A percentile compares a stretch with the other conserved stretches of the same genome.
phyloP scores from a whole-genome alignment of 2,329 filamentous ascomycete genomes.

The Colletotrichum cereale region DNA sequence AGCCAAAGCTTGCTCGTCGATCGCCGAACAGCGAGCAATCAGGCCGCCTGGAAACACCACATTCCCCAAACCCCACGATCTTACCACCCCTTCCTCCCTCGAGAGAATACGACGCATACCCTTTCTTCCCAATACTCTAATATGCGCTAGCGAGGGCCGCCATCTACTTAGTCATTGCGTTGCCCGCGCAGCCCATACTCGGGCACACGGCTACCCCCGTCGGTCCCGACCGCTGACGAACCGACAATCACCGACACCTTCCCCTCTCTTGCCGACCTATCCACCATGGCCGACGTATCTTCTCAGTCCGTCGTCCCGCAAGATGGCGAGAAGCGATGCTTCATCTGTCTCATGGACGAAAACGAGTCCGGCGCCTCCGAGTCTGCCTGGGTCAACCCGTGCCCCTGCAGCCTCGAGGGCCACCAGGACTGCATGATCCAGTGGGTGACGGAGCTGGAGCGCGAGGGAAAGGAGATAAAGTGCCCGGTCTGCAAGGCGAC shows the following conservation, averaged over 20 bases:
- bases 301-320: not conserved
- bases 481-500: constrained; percentile 92
- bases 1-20: constrained; percentile 9
- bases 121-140: not conserved
- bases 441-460: constrained; percentile 93
- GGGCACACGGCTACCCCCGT: not conserved
- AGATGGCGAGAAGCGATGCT: constrained; percentile 60
- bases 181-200: not conserved
- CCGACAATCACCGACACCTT: not conserved
- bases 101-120: not conserved
- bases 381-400: constrained; percentile 84
- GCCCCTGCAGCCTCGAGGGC: constrained; percentile 89
- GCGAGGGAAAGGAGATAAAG: constrained; percentile 72
- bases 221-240: constrained; percentile 4
- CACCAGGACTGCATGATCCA: constrained; percentile 91
- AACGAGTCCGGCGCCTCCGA: constrained; percentile 60
- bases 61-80: not conserved
- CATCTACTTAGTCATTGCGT: not conserved
- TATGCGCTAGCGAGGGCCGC: constrained; percentile 10
- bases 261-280: not conserved
- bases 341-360: constrained; percentile 73
- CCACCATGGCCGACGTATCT: constrained; percentile 14
- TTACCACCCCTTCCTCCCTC: too few relatives aligned
- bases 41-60: not conserved
- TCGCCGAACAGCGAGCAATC: not conserved